Evolutionary conservation across 179 eudicot species (phyloP).

Genomic region (Nepenthes alata): DNA sequence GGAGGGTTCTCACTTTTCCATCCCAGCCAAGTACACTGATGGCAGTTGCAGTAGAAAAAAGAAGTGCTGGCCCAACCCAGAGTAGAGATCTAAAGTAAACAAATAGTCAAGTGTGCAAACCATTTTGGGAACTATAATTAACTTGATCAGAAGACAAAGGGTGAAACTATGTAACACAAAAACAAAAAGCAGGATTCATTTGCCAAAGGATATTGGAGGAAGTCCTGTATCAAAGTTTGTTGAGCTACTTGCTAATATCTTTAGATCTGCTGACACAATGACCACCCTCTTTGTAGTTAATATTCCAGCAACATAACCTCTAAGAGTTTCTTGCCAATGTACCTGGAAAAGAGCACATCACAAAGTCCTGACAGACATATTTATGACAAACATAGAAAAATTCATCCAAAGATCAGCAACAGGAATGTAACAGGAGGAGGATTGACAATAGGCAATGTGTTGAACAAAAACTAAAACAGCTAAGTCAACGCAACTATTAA

Average conservation of each 20-base stretch:
- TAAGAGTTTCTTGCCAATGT: constrained; percentile 94
- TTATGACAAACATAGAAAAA: background rate
- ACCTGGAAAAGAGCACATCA: constrained; percentile 35
- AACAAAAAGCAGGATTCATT: background rate
- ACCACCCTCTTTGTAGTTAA: constrained; percentile 82
- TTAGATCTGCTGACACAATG: constrained; percentile 81
- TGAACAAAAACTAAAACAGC: background rate
- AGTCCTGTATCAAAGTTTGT: constrained; percentile 88
- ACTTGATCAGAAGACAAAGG: background rate
- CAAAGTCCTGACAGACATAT: background rate
- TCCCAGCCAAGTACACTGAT: constrained; percentile 95
- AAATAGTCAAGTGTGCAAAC: constrained; percentile 35
- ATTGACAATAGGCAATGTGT: background rate
- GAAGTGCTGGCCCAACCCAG: constrained; percentile 96
- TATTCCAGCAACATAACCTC: constrained; percentile 92
- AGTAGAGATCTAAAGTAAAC: constrained; percentile 82
- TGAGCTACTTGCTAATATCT: constrained; percentile 68
- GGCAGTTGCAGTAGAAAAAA: constrained; percentile 82
- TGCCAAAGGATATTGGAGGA: constrained; percentile 84
- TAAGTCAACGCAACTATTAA: no score
- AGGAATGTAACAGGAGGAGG: no score
- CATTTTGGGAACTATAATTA: constrained; percentile 2
- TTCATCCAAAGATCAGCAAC: background rate
- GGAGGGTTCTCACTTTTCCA: constrained; percentile 83
- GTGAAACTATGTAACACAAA: background rate